phyloP scores from a whole-genome alignment of 768 basidiomycete species.

The Psilocybe cubensis region DNA sequence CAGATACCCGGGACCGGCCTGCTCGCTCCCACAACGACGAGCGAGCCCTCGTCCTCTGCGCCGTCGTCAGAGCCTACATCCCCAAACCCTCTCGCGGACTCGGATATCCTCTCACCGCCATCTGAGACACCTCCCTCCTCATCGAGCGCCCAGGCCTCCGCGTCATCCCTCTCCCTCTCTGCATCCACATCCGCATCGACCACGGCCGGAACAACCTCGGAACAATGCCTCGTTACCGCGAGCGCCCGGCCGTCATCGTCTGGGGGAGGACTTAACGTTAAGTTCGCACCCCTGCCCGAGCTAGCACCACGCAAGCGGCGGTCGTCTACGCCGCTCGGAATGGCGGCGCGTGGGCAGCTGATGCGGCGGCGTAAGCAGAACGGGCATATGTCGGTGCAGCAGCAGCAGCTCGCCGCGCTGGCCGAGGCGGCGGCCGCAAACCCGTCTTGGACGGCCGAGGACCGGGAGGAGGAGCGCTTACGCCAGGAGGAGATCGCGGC shows the following conservation, averaged over 20 bases:
- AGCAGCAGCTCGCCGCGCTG: neutral
- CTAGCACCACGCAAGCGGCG: conserved; percentile 52
- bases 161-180: conserved; percentile 18
- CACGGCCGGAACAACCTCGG: neutral
- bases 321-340: conserved; percentile 54
- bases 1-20: conserved; percentile 5
- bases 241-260: too few relatives aligned
- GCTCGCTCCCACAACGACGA: neutral
- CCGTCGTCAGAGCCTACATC: conserved; percentile 21
- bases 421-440: conserved; percentile 10
- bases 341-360: conserved; percentile 51
- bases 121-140: conserved; percentile 16
- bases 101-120: conserved; percentile 7
- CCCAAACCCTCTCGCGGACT: conserved; percentile 16
- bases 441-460: conserved; percentile 42
- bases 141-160: conserved; percentile 15
- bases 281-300: conserved; percentile 64
- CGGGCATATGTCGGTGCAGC: conserved; percentile 12
- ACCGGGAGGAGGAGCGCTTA: conserved; percentile 36
- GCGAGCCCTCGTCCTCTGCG: conserved; percentile 17
- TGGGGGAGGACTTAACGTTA: conserved; percentile 52
- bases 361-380: conserved; percentile 39
- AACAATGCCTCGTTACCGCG: neutral
- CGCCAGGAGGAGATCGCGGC: conserved; percentile 27
- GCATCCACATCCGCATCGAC: neutral